Evolutionary conservation across 73 alveolate genomes (phyloP).

Genomic region (Breviolum minutum): DNA sequence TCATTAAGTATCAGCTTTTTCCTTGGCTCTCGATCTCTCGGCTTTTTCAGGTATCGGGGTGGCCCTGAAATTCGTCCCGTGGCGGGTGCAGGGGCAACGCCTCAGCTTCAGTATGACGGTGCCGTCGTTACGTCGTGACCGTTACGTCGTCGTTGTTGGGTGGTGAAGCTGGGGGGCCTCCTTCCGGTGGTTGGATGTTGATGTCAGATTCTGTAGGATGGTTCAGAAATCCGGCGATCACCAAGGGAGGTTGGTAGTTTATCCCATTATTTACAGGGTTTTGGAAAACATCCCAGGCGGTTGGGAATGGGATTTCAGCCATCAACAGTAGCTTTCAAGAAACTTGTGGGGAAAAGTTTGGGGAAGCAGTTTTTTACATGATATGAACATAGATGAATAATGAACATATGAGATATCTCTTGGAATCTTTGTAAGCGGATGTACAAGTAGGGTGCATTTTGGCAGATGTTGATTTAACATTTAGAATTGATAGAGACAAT

Average conservation of each 20-base stretch:
- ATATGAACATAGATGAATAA: too few species aligned
- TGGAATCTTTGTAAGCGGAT: not conserved
- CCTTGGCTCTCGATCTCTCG: too few species aligned
- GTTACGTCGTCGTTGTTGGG: too few species aligned
- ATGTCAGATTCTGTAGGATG: too few species aligned
- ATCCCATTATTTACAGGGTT: not conserved
- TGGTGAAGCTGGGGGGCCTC: too few species aligned
- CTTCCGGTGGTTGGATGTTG: too few species aligned
- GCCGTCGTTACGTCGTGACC: too few species aligned
- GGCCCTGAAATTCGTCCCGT: slow-evolving; percentile 89
- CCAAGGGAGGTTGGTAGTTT: not conserved
- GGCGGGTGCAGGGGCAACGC: slow-evolving; percentile 88
- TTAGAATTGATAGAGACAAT: not conserved
- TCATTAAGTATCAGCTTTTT: too few species aligned
- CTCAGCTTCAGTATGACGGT: slow-evolving; percentile 73
- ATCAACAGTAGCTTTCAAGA: not conserved
- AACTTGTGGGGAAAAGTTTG: too few species aligned
- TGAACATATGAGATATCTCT: too few species aligned
- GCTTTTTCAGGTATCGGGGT: slow-evolving; percentile 91
- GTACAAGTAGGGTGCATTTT: not conserved
- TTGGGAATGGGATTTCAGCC: not conserved
- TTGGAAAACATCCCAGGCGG: not conserved
- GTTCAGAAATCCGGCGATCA: too few species aligned
- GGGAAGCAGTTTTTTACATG: not conserved
- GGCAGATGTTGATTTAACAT: not conserved